Percentiles rank a stretch among this genome's conserved stretches.
These are phyloP conservation scores for Aeminium ludgeri DNA, from an alignment of 495 filamentous ascomycete genomes.

Conservation along the genomic window DNA sequence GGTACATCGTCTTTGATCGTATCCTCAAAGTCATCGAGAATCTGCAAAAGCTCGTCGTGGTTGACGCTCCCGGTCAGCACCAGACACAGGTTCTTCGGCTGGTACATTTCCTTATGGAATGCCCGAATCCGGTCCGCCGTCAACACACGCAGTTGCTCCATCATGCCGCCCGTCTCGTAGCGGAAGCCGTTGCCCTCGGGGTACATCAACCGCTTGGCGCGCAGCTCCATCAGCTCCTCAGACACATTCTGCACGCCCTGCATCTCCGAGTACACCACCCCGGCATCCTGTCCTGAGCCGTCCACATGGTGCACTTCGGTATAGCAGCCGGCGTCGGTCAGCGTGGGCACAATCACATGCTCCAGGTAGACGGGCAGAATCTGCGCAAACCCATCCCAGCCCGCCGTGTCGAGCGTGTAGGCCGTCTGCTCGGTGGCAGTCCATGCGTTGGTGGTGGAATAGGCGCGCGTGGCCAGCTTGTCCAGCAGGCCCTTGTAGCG, in stretches of 20 bases:
- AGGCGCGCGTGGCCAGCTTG: slow-evolving; percentile 80
- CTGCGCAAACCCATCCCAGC: slow-evolving; percentile 90
- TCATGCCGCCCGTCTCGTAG: slow-evolving; percentile 95
- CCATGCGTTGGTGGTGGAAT: slow-evolving; percentile 92
- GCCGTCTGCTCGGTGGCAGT: slow-evolving; percentile 92
- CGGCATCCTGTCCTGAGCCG: slow-evolving; percentile 82
- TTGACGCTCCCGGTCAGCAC: slow-evolving; percentile 80
- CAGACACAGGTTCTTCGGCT: slow-evolving; percentile 85
- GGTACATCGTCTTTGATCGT: slow-evolving; percentile 70
- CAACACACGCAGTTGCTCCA: slow-evolving; percentile 71
- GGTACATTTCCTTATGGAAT: slow-evolving; percentile 96
- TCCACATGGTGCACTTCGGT: slow-evolving; percentile 96
- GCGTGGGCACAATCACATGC: slow-evolving; percentile 75
- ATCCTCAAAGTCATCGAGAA: slow-evolving; percentile 76
- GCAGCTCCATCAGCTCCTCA: slow-evolving; percentile 67
- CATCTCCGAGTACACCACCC: slow-evolving; percentile 97
- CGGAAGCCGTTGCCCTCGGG: slow-evolving; percentile 81
- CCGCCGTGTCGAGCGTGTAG: slow-evolving; percentile 84
- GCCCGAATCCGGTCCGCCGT: slow-evolving; percentile 75
- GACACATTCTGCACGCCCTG: slow-evolving; percentile 79
- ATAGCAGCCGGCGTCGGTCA: slow-evolving; percentile 83
- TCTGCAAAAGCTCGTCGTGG: slow-evolving; percentile 58
- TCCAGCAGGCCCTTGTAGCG: slow-evolving; percentile 88
- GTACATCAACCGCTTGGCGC: slow-evolving; percentile 61
- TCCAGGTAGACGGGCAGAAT: slow-evolving; percentile 92